phyloP scores from a whole-genome alignment of 2,329 filamentous ascomycete genomes.

The Sporothrix dimorphospora region DNA sequence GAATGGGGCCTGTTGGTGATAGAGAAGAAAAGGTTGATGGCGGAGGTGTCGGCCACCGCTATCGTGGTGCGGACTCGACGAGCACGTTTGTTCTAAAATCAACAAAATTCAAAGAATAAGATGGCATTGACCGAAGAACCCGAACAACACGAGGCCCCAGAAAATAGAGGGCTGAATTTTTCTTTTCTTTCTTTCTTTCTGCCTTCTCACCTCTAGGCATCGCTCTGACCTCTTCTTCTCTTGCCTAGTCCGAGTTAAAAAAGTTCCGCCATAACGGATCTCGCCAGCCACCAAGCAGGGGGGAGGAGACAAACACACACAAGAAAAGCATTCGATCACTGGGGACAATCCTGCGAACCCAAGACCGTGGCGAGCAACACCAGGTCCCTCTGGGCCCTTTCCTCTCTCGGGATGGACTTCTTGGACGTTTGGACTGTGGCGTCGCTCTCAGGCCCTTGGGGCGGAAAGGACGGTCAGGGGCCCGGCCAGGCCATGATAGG shows the following conservation, averaged over 20 bases:
- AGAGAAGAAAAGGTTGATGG: not conserved
- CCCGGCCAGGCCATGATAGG: not conserved
- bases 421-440: not conserved
- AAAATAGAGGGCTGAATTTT: not conserved
- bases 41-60: not conserved
- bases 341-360: slow-evolving; percentile 27
- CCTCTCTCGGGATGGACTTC: not conserved
- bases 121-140: not conserved
- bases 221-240: slow-evolving; percentile 18
- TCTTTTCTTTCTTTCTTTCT: not conserved
- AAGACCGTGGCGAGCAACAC: slow-evolving; percentile 28
- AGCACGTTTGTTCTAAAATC: not conserved
- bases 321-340: slow-evolving; percentile 8
- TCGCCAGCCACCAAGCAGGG: not conserved
- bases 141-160: not conserved
- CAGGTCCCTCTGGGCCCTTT: no score
- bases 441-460: slow-evolving; percentile 26
- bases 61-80: not conserved
- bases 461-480: not conserved
- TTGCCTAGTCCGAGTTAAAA: not conserved
- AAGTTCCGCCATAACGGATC: slow-evolving; percentile 19
- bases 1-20: not conserved
- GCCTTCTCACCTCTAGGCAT: not conserved
- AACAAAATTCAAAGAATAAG: not conserved
- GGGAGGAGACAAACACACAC: not conserved